These are phyloP conservation scores for Calocera cornea DNA, from an alignment of 768 basidiomycete genomes.

Conservation along the genomic window DNA sequence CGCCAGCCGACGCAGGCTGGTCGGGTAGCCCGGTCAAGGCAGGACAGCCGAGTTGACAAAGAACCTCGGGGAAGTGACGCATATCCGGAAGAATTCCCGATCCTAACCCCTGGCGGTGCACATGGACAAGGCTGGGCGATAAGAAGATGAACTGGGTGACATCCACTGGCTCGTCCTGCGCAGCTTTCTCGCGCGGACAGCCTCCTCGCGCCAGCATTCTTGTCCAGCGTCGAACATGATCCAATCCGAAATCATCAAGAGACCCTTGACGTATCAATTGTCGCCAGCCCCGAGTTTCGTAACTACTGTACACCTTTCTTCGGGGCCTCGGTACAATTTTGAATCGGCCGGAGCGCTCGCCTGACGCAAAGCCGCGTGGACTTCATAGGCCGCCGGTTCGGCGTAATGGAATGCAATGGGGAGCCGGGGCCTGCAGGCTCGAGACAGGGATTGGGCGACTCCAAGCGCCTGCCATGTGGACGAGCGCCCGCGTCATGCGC, in stretches of 20 bases:
- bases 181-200: background rate
- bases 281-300: no score
- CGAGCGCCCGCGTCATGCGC: background rate
- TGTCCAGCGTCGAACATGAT: no score
- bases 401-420: background rate
- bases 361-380: background rate
- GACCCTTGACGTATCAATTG: no score
- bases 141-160: background rate
- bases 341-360: background rate
- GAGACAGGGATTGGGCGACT: background rate
- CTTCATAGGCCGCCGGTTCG: background rate
- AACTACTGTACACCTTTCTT: background rate
- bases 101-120: background rate
- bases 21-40: background rate
- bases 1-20: background rate
- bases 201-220: no score
- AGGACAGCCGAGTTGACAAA: background rate
- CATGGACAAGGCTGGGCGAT: background rate
- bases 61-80: background rate
- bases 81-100: background rate
- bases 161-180: background rate
- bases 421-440: background rate
- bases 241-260: no score
- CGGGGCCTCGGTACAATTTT: background rate
- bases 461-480: background rate